Evolutionary conservation across 2,329 filamentous ascomycete species (phyloP).

Genomic region (Delphinella strobiligena): DNA sequence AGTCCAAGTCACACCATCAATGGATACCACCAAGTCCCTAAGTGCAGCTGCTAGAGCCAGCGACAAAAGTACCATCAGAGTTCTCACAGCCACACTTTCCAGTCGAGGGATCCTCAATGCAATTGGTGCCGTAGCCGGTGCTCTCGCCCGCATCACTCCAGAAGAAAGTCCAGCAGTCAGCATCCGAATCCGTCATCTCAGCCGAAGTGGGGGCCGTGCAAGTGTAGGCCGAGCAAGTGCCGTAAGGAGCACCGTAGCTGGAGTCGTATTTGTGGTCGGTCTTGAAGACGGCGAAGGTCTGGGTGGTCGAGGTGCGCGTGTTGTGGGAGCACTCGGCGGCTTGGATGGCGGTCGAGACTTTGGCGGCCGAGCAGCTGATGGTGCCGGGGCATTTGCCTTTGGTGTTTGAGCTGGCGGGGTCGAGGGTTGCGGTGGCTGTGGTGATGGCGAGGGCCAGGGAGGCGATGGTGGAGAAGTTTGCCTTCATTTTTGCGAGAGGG

Average conservation of each 20-base stretch:
- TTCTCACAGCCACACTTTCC: constrained; percentile 32
- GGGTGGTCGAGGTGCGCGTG: constrained; percentile 22
- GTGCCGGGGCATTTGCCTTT: constrained; percentile 20
- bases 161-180: constrained; percentile 32
- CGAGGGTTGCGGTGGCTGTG: constrained; percentile 22
- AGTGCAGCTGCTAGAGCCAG: constrained; percentile 12
- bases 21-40: too few species aligned
- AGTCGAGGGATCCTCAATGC: constrained; percentile 27
- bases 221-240: constrained; percentile 34
- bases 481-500: neutral
- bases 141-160: constrained; percentile 19
- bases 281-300: constrained; percentile 31
- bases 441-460: constrained; percentile 6
- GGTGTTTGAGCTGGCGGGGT: constrained; percentile 26
- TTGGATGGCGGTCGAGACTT: constrained; percentile 26
- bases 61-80: constrained; percentile 27
- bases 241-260: constrained; percentile 34
- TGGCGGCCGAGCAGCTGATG: constrained; percentile 19
- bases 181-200: constrained; percentile 19
- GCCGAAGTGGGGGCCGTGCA: constrained; percentile 22
- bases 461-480: constrained; percentile 4
- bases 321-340: constrained; percentile 32
- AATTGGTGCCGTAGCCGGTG: constrained; percentile 22
- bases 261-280: constrained; percentile 35
- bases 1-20: too few species aligned